Base-by-base conservation (phyloP, 768 basidiomycete species). In the Mycena sanguinolenta region DNA sequence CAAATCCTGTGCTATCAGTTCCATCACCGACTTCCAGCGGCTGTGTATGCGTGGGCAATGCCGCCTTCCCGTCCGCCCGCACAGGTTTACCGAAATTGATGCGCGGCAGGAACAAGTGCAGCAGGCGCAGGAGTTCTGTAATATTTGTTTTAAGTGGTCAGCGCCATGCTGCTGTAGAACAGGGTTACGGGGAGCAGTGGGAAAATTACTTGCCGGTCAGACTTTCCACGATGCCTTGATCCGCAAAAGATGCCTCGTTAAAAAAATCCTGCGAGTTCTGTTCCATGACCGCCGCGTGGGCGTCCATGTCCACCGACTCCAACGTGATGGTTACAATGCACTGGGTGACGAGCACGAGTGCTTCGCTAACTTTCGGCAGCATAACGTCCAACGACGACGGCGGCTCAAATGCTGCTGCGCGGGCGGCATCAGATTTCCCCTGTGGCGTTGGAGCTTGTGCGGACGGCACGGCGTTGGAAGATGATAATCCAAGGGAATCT, bases 61-160 rank as follows among this genome's bases (percentile, higher is more conserved):
- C 72, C 60, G 77, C 70, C 60, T 75, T 78, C 54, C 77, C 73
- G 54, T 74, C 75, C 25, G 32, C 27, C 1, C 46, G 72, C 23
- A 92, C 84, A 2, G 89, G 85, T 78, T 89, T 91, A 52, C 92
- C 91, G 76, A 96, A 93, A 72, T 93, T 91, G 69, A 96, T 91
- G 17, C 95, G 89, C 10, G 96, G 96, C 28, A 96, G 85, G 76
- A 97, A 93, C n/a, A 81, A 67, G 76, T 97, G 92, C 21, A 97
- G 83, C n/a, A 91, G 81, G 17, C 88, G 87, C 19, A 97, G 86
- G 6, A 93, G 83, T 71, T 90, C 96, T 97, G 75, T 21, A 59
- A 61, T 65, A 72, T 42, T 63, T 66, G 58, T 70, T 67, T 74
- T 42, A 63, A 72, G 69, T n/a, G n/a, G n/a, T 61, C 19, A 68